Conservation (phyloP, 164 flowering plant species). For the Macadamia integrifolia region DNA sequence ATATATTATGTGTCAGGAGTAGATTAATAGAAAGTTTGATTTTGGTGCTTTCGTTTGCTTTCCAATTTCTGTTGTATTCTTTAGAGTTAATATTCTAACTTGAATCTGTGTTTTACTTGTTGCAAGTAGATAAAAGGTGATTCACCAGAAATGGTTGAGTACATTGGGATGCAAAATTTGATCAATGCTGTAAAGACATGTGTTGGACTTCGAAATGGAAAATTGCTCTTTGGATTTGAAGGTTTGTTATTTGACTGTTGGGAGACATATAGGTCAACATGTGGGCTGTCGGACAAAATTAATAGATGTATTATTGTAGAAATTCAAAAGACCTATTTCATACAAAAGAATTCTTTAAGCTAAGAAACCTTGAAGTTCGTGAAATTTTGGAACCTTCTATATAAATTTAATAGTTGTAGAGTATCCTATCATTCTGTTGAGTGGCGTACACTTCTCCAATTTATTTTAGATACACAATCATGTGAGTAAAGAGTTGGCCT, state of each 20-base stretch:
- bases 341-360: background rate
- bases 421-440: background rate
- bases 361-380: background rate
- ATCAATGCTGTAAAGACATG: constrained; percentile 65
- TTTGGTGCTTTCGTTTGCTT: background rate
- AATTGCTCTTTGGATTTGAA: constrained; percentile 75
- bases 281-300: background rate
- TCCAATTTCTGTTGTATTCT: background rate
- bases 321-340: background rate
- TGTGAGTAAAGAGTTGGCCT: too few relatives aligned
- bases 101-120: constrained; percentile 14
- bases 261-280: background rate
- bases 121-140: constrained; percentile 80
- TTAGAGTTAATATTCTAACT: constrained; percentile 4
- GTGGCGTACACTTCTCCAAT: background rate
- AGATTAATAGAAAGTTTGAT: constrained; percentile 8
- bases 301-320: background rate
- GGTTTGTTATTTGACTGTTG: constrained; percentile 37
- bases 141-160: constrained; percentile 96
- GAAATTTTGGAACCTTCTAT: background rate
- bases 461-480: too few relatives aligned
- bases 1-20: constrained; percentile 10
- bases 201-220: constrained; percentile 72
- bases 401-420: background rate
- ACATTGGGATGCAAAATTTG: constrained; percentile 76